Conservation (phyloP, 2,329 filamentous ascomycete genomes). For the Cordyceps sp. region DNA sequence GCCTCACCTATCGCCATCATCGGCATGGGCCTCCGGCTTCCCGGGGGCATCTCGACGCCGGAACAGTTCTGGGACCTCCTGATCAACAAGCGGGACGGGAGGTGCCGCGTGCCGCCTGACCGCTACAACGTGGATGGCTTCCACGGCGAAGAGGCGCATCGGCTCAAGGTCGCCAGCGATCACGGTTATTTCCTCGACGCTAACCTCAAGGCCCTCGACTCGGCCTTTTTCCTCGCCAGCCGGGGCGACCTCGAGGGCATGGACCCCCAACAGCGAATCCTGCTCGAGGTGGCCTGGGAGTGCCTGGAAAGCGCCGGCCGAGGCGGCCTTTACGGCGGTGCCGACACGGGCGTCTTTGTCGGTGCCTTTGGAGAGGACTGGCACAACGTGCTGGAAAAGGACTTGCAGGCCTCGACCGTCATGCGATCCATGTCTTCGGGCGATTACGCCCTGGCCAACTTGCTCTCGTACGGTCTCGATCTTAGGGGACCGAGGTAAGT, state of each 20-base stretch:
- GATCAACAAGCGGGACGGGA: not conserved
- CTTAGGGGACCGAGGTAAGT: not conserved
- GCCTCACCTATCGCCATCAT: not conserved
- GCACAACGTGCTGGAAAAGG: constrained; percentile 2
- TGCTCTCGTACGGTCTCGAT: not conserved
- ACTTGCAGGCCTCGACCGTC: constrained; percentile 1
- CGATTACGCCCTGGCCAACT: constrained; percentile 11
- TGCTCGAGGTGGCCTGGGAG: constrained; percentile 12
- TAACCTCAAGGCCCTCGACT: constrained; percentile 8
- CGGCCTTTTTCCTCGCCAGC: constrained; percentile 9
- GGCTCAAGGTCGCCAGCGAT: not conserved
- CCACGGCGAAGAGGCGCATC: not conserved
- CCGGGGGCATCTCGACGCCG: not conserved
- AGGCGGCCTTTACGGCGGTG: constrained; percentile 1
- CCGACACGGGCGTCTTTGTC: constrained; percentile 4
- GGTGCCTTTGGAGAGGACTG: constrained; percentile 5
- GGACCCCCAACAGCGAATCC: constrained; percentile 15
- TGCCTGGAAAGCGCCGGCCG: constrained; percentile 4
- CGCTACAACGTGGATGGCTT: not conserved
- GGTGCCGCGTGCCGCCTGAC: not conserved
- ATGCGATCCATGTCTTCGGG: constrained; percentile 10
- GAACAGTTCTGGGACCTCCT: constrained; percentile 1
- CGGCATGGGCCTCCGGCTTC: not conserved
- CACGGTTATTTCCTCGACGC: constrained; percentile 11
- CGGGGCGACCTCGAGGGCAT: constrained; percentile 10